These are phyloP conservation scores for Yamadazyma conglobata DNA, from an alignment of 1,139 yeast genomes.

Conservation along the genomic window DNA sequence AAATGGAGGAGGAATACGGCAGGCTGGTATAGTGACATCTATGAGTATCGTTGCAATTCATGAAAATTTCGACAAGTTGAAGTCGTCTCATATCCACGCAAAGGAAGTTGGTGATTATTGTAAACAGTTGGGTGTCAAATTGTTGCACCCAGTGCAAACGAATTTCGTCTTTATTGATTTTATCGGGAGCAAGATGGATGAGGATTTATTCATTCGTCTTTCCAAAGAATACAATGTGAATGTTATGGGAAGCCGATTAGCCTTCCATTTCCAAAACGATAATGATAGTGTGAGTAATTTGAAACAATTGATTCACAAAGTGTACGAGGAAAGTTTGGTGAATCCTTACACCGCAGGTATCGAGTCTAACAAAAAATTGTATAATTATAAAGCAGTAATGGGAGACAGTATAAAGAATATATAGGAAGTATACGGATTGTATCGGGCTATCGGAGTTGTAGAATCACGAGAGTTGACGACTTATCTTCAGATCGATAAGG, in stretches of 20 bases:
- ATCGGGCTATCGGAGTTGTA: no score
- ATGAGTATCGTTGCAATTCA: conserved; percentile 53
- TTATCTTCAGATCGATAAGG: no score
- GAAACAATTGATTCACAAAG: conserved; percentile 28
- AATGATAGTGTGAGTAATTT: conserved; percentile 29
- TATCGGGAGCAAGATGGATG: conserved; percentile 29
- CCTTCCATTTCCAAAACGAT: conserved; percentile 40
- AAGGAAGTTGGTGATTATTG: conserved; percentile 48
- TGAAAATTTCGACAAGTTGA: conserved; percentile 34
- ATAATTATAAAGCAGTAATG: conserved; percentile 11
- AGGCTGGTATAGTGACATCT: conserved; percentile 75
- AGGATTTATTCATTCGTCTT: conserved; percentile 22
- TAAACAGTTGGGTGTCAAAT: conserved; percentile 23
- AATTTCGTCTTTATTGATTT: conserved; percentile 43
- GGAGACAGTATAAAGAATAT: neutral
- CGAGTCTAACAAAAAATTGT: conserved; percentile 14
- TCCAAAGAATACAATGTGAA: conserved; percentile 28
- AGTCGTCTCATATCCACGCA: conserved; percentile 55
- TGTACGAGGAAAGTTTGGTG: conserved; percentile 26
- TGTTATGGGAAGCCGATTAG: conserved; percentile 29
- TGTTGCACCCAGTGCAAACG: conserved; percentile 40
- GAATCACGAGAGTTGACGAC: no score
- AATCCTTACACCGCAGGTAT: conserved; percentile 21
- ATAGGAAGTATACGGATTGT: no score
- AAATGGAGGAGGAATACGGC: conserved; percentile 94